These are phyloP conservation scores for Laetiporus sulphureus DNA, from an alignment of 1,284 basidiomycete species.

Conservation along the genomic window DNA sequence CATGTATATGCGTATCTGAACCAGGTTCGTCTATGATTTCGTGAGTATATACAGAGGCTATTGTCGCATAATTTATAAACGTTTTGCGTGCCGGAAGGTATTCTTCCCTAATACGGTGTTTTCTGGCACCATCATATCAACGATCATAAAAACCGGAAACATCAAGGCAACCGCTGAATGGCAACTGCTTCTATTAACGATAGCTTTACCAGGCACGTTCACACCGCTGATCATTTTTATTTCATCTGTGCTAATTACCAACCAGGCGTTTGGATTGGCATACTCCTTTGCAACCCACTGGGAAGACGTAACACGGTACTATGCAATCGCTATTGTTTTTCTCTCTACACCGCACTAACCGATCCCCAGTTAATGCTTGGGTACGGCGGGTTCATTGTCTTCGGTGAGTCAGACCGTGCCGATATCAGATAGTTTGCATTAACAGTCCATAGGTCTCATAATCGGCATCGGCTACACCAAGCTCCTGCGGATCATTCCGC, in stretches of 20 bases:
- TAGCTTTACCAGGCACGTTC: constrained; percentile 58
- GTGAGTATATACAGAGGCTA: constrained; percentile 35
- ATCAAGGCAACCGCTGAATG: constrained; percentile 61
- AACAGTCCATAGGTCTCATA: constrained; percentile 40
- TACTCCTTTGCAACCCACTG: constrained; percentile 53
- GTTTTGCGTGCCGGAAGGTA: too few relatives aligned
- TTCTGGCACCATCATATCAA: constrained; percentile 55
- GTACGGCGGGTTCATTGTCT: constrained; percentile 1
- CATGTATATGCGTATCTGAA: too few relatives aligned
- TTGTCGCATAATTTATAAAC: too few relatives aligned
- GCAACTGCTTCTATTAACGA: constrained; percentile 61
- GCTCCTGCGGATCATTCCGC: constrained; percentile 57
- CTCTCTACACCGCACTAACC: too few relatives aligned
- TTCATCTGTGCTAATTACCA: not conserved
- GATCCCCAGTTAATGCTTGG: constrained; percentile 5
- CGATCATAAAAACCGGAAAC: constrained; percentile 43
- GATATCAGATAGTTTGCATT: too few relatives aligned
- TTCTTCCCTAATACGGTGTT: constrained; percentile 72
- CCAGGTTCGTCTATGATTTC: constrained; percentile 72
- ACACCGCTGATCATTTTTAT: not conserved
- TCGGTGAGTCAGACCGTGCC: constrained; percentile 1
- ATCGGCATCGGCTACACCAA: constrained; percentile 65
- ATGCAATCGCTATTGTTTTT: not conserved
- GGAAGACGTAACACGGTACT: constrained; percentile 55
- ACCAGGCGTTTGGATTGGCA: constrained; percentile 44